Base-by-base conservation (phyloP, 73 alveolate genomes). In the Paraurostyla sp. region DNA sequence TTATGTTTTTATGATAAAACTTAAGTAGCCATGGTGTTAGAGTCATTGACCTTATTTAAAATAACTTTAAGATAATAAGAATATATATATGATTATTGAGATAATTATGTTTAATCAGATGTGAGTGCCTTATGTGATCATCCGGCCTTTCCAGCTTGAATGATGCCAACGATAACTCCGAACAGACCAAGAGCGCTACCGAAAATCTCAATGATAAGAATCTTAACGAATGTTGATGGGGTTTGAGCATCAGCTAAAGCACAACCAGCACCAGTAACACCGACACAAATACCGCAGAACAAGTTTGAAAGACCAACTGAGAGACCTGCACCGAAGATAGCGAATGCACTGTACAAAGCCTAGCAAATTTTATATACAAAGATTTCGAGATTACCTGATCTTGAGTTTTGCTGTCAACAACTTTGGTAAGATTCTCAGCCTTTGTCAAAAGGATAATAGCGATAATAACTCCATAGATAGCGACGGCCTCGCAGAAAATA, bases 401-500 rank as follows among this genome's bases (percentile, higher is more conserved):
- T n/a, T n/a, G n/a, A n/a, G n/a, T n/a, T n/a, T n/a, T n/a, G n/a
- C n/a, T n/a, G n/a, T n/a, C n/a, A n/a, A n/a, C n/a, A n/a, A n/a
- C 3, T 18, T 78, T 92, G 20, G 33, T 32, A 46, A 65, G 52
- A 33, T 88, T 92, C 51, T 89, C 96, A 46, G 96, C 75, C 91
- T 97, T 97, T 45, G 98, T 98, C 80, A 91, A 80, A 96, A 98
- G 92, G 78, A 98, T 97, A 45, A 98, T 98, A 4, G 99, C 99
- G 88, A 98, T 97, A 93, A 98, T 98, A 45, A 98, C 99, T 83
- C 99, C 99, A 88, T 98, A 98, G 92, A 98, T 98, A 33, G 99
- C 99, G 15, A 98, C 99, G 46, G 99, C 99, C 78, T 98, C 99
- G 90, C 99, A 98, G 94, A 98, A 98, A 83, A 98, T 98, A 92